Base-by-base conservation (phyloP, 805 yeast species). In the Wickerhamia fluorescens region DNA sequence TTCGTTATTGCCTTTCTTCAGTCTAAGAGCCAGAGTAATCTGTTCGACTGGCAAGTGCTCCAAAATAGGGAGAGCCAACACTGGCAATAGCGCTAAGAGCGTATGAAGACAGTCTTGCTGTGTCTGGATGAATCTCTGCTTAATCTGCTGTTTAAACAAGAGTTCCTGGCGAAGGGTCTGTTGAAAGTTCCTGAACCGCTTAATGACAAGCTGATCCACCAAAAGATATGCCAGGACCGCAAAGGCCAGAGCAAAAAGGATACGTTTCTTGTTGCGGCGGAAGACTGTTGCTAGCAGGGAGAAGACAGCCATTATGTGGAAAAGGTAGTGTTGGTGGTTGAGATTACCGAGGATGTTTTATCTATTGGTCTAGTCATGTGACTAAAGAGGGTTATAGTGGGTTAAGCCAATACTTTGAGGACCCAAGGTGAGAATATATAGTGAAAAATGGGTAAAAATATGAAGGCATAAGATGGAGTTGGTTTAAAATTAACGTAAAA, bases 81-180 rank as follows among this genome's bases (percentile, higher is more conserved):
- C 84, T 2, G 95, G 94, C 27, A 84, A 62, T 37, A 89, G 66
- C 4, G 94, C 88, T 49, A 83, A 65, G 29, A 88, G 74, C 0
- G 96, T 89, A 58, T 75, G 76, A 29, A 81, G 68, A 26, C 95
- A 84, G 54, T 89, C 97, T 42, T 78, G 78, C 47, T 88, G 96
- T 7, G 96, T 89, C 60, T 87, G 96, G 28, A 81, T 76, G 45
- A 87, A 89, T 34, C 96, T 62, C 42, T 92, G 68, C 42, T 78
- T 78, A 35, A 88, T 80, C 35, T 64, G 70, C 36, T 61, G 65
- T 43, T 62, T 61, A 31, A 61, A 59, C 28, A 56, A 51, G 29
- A 60, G 48, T 34, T 64, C 70, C 37, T 63, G 66, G 29, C 42
- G 50, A 37, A 64, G 46, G 4, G 61, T 44, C 31, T 57, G 53